A percentile compares a stretch with the other conserved stretches of the same genome.
phyloP scores from a whole-genome alignment of 768 basidiomycete genomes.

The Thelephora aurantiotincta region DNA sequence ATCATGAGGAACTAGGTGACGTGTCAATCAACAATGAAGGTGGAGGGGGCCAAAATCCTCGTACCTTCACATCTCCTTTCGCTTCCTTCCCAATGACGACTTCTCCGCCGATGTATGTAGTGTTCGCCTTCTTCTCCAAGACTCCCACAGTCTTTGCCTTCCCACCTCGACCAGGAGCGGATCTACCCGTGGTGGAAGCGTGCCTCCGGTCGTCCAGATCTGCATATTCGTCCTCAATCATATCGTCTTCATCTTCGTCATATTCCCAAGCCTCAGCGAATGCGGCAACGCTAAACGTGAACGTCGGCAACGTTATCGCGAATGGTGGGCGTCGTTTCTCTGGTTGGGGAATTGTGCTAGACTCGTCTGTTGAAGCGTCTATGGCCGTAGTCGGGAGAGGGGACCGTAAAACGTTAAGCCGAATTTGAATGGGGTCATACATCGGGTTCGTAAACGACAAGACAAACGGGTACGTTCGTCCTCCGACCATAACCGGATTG shows the following conservation, averaged over 20 bases:
- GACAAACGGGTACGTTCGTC: conserved; percentile 78
- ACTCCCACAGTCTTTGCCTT: conserved; percentile 56
- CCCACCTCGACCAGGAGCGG: conserved; percentile 24
- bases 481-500: conserved; percentile 46
- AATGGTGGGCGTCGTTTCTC: conserved; percentile 61
- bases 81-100: conserved; percentile 75
- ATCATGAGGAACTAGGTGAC: conserved; percentile 75
- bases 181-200: neutral
- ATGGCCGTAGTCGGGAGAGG: conserved; percentile 20
- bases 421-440: conserved; percentile 89
- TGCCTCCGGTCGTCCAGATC: conserved; percentile 24
- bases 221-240: conserved; percentile 30
- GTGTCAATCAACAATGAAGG: neutral
- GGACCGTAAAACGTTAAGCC: conserved; percentile 66
- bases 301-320: conserved; percentile 65
- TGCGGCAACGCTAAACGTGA: conserved; percentile 71
- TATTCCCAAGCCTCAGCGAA: conserved; percentile 98
- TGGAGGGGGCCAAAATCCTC: neutral
- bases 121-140: conserved; percentile 80
- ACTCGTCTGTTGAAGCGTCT: conserved; percentile 22
- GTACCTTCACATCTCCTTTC: conserved; percentile 63
- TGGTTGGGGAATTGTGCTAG: conserved; percentile 19
- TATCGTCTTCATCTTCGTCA: conserved; percentile 77
- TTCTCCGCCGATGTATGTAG: conserved; percentile 81
- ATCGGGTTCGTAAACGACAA: conserved; percentile 88